Evolutionary conservation across 192 early-diverging fungal species (phyloP).

Genomic region (Lobulomyces angularis): DNA sequence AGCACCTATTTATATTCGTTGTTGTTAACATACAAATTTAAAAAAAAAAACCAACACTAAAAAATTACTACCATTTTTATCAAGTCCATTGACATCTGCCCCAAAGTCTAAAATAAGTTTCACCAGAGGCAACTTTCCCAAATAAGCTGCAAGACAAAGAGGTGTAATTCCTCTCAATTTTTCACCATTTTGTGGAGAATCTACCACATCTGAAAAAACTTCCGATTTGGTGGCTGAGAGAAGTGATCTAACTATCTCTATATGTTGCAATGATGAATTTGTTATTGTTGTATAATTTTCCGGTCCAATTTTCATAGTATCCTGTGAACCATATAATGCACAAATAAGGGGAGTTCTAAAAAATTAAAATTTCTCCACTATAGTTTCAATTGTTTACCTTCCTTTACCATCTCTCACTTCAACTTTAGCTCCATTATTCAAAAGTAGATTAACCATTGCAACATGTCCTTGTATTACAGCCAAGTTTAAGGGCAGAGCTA

Average conservation of each 20-base stretch:
- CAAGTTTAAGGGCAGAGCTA: constrained; percentile 41
- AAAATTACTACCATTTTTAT: constrained; percentile 39
- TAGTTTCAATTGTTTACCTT: too few relatives aligned
- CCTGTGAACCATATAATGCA: constrained; percentile 43
- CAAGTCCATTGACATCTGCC: constrained; percentile 45
- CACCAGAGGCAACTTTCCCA: constrained; percentile 47
- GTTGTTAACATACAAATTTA: constrained; percentile 1
- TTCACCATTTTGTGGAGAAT: constrained; percentile 45
- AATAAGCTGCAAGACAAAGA: constrained; percentile 51
- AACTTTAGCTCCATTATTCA: constrained; percentile 42
- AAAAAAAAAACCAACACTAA: background rate
- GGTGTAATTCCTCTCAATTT: constrained; percentile 46
- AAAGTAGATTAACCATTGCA: constrained; percentile 38
- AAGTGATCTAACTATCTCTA: constrained; percentile 35
- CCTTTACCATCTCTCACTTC: constrained; percentile 49
- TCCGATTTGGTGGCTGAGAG: constrained; percentile 9
- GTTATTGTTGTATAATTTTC: constrained; percentile 41
- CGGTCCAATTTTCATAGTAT: constrained; percentile 37
- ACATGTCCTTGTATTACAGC: constrained; percentile 43
- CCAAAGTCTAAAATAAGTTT: constrained; percentile 45
- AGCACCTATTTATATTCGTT: constrained; percentile 22
- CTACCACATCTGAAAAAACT: constrained; percentile 20
- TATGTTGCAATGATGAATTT: constrained; percentile 34
- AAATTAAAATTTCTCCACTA: too few relatives aligned
- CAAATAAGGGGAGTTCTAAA: constrained; percentile 50